A percentile compares a stretch with the other conserved stretches of the same genome.
phyloP scores from a whole-genome alignment of 257 asterid species.

The Petunia axillaris region DNA sequence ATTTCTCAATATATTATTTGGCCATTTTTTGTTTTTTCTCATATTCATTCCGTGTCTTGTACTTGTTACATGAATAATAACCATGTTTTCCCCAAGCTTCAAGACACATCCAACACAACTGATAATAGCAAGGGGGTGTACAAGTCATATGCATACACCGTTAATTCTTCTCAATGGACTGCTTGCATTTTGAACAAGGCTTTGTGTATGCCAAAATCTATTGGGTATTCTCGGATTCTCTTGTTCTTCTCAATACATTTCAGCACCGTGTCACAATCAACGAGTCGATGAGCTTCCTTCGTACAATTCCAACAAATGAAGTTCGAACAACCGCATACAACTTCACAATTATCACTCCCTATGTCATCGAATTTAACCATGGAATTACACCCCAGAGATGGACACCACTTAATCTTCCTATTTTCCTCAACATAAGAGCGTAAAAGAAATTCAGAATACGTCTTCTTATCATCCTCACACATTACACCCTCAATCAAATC shows the following conservation, averaged over 20 bases:
- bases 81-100: slow-evolving; percentile 5
- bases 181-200: neutral
- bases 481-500: slow-evolving; percentile 10
- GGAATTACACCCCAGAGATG: too few species aligned
- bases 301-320: slow-evolving; percentile 28
- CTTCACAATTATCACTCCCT: too few species aligned
- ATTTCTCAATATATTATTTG: slow-evolving; percentile 27
- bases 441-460: neutral
- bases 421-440: too few species aligned
- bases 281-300: slow-evolving; percentile 37
- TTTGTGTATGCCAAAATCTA: slow-evolving; percentile 1
- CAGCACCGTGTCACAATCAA: slow-evolving; percentile 36
- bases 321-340: neutral
- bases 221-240: slow-evolving; percentile 28
- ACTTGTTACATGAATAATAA: slow-evolving; percentile 21
- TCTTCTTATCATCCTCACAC: neutral
- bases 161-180: neutral
- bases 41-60: slow-evolving; percentile 25
- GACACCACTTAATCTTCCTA: too few species aligned
- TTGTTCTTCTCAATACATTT: slow-evolving; percentile 32
- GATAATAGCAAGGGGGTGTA: neutral
- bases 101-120: slow-evolving; percentile 14
- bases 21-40: slow-evolving; percentile 27
- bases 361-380: too few species aligned
- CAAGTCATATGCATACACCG: slow-evolving; percentile 13